Conservation (phyloP, 768 basidiomycete species). For the Leccinum subtestaceum region DNA sequence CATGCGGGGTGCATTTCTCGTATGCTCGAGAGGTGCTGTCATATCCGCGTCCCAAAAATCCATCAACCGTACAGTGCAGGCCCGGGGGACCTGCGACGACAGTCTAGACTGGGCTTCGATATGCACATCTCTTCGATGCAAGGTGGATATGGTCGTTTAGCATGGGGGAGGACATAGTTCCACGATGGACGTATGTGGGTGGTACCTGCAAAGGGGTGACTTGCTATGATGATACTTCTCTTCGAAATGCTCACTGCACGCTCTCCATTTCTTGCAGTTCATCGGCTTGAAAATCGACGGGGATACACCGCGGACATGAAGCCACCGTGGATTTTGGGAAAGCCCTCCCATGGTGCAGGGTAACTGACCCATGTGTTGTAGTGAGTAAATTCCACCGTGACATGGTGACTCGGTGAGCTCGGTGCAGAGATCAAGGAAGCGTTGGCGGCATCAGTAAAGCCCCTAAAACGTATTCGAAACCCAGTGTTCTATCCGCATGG, state of each 20-base stretch:
- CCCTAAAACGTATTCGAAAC: conserved; percentile 2
- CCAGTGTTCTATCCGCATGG: conserved; percentile 25
- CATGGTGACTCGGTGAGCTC: neutral
- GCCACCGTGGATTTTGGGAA: conserved; percentile 1
- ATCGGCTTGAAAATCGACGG: conserved; percentile 1
- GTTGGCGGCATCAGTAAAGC: neutral
- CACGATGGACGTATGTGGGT: conserved; percentile 13
- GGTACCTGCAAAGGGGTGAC: conserved; percentile 18
- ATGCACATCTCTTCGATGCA: conserved; percentile 3
- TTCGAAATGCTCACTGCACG: neutral
- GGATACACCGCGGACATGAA: conserved; percentile 22
- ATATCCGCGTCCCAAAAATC: no score
- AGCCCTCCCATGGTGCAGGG: neutral
- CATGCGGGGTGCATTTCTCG: neutral
- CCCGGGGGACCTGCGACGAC: neutral
- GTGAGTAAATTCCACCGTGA: conserved; percentile 35
- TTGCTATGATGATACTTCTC: neutral
- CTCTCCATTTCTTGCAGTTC: conserved; percentile 3
- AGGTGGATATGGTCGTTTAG: conserved; percentile 13
- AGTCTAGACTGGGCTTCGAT: conserved; percentile 13
- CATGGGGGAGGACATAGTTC: conserved; percentile 13
- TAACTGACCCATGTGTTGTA: neutral
- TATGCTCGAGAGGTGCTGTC: neutral
- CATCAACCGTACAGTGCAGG: neutral
- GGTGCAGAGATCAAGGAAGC: neutral